Percentiles rank a stretch among this genome's conserved stretches.
Conservation (phyloP, 1,284 basidiomycete species). For the Tilletia setariae region DNA sequence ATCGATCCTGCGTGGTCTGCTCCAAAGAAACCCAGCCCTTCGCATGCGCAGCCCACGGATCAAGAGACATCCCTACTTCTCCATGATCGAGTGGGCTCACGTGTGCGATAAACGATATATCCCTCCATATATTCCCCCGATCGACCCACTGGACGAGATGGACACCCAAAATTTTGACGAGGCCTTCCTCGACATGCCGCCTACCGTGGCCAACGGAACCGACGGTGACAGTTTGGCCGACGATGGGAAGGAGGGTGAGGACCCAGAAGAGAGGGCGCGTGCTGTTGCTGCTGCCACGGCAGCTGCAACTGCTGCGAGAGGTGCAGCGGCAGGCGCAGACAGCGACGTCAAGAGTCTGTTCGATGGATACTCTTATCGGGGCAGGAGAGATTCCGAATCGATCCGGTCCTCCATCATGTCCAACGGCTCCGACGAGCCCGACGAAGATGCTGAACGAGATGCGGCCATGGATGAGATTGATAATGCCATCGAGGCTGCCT, state of each 20-base stretch:
- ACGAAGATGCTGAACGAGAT: constrained; percentile 16
- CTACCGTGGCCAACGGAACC: constrained; percentile 30
- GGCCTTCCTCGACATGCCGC: constrained; percentile 79
- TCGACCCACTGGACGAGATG: constrained; percentile 84
- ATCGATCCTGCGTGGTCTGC: constrained; percentile 85
- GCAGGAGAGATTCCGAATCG: constrained; percentile 44
- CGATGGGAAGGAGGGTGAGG: constrained; percentile 25
- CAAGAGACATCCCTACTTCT: constrained; percentile 91
- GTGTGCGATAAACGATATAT: constrained; percentile 92
- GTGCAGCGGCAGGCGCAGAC: neutral
- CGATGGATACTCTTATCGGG: constrained; percentile 49
- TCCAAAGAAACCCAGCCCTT: constrained; percentile 85
- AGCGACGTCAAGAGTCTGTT: constrained; percentile 35
- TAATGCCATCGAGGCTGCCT: constrained; percentile 10
- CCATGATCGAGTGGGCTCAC: constrained; percentile 91
- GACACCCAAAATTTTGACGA: constrained; percentile 98
- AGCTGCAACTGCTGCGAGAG: constrained; percentile 9
- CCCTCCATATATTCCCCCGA: constrained; percentile 93
- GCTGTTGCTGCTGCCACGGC: constrained; percentile 17
- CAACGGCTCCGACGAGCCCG: constrained; percentile 16
- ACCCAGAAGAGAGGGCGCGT: constrained; percentile 16
- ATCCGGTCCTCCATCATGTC: constrained; percentile 31
- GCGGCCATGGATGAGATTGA: constrained; percentile 9
- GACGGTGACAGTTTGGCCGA: constrained; percentile 17
- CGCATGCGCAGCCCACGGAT: constrained; percentile 87